Percentiles rank a stretch among this genome's conserved stretches.
Evolutionary conservation across 768 basidiomycete species (phyloP).

Genomic region (Boletus tomentosulus): DNA sequence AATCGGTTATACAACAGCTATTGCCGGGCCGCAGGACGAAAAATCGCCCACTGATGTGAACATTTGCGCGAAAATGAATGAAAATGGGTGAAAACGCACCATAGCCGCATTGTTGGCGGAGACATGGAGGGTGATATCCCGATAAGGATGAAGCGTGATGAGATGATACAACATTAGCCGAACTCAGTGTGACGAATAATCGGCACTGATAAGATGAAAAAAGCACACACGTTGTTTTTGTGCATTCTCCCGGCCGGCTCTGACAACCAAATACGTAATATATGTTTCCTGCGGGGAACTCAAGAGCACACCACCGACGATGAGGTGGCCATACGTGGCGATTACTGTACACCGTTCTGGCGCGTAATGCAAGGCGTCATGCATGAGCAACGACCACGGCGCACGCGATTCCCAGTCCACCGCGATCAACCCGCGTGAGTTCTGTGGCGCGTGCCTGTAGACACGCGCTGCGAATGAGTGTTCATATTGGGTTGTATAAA

Average conservation of each 20-base stretch:
- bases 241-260: conserved; percentile 75
- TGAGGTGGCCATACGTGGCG: conserved; percentile 63
- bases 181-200: not conserved
- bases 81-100: conserved; percentile 35
- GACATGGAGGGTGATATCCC: conserved; percentile 79
- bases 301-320: conserved; percentile 71
- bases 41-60: not conserved
- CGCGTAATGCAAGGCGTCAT: conserved; percentile 59
- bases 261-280: conserved; percentile 78
- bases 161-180: conserved; percentile 66
- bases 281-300: conserved; percentile 80
- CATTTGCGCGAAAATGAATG: not conserved
- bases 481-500: conserved; percentile 61
- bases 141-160: conserved; percentile 63
- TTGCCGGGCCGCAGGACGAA: not conserved
- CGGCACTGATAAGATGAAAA: not conserved
- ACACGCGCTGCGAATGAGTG: conserved; percentile 66
- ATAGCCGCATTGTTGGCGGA: conserved; percentile 79
- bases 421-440: conserved; percentile 40
- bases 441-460: conserved; percentile 36
- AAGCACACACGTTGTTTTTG: conserved; percentile 60
- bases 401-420: conserved; percentile 70
- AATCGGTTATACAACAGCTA: conserved; percentile 81
- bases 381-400: conserved; percentile 75
- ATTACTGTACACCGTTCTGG: conserved; percentile 77